Evolutionary conservation across 2,329 filamentous ascomycete genomes (phyloP), one percentile per base, ranked within the genome.

Genomic region (Cladosporium sp.): DNA sequence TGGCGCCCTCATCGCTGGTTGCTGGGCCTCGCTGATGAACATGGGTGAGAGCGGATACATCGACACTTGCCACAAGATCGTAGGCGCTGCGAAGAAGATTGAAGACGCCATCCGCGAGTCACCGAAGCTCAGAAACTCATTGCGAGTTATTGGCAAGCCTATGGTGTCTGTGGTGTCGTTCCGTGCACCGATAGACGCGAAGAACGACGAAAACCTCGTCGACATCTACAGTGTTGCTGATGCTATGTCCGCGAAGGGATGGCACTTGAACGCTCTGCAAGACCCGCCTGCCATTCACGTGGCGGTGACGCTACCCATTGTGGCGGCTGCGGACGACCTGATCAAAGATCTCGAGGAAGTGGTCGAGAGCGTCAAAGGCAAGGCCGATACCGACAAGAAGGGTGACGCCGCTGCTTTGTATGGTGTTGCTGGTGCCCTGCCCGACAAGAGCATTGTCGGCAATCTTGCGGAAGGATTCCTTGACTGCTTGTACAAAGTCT

Each of bases 231-330:
- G 96, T 71, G 85, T 99, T 65, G 91, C 93, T 7, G 94, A 99
- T 74, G 89, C 80, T 65, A 93, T 99, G 88, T 84, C 83, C 12
- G 78, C 77, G 0, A 88, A 87, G 70, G 93, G 94, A 3, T 99
- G 94, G 94, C 94, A 99, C 76, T 81, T 99, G 60, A 99, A 97
- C 70, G 90, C 92, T 2, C 82, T 99, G 63, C 94, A 99, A 76
- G 88, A 85, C 68, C 94, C 94, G 2, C 87, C 94, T 0, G 94
- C 92, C 19, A 91, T 99, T 58, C 94, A 99, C 73, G 85, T 97
- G 39, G 94, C 94, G 12, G 92, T 97, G 39, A 99, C 94, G 0
- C 74, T 96, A 66, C 93, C 93, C 15, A 89, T 95, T 50, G 86
- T 87, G 20, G 87, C 87, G 67, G 90, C 88, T 2, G 89, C 90